phyloP scores from a whole-genome alignment of 495 filamentous ascomycete species.

The Xylaria curta region DNA sequence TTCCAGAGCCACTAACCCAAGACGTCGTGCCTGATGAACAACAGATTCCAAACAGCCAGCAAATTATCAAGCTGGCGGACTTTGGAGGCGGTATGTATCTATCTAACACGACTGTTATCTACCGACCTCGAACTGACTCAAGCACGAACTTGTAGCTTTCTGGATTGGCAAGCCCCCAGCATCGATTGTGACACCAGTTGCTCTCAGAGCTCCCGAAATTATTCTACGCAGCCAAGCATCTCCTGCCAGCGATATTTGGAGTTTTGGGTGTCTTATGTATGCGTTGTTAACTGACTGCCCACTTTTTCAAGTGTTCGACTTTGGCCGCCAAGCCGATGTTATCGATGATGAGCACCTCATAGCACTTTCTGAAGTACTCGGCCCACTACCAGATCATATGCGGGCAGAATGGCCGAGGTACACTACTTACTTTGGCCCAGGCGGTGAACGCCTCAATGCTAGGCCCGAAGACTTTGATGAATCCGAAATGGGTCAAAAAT shows the following conservation, averaged over 20 bases:
- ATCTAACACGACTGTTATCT: not conserved
- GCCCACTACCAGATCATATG: not conserved
- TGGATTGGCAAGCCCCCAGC: not conserved
- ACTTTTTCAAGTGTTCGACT: not conserved
- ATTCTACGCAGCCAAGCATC: not conserved
- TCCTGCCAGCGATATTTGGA: not conserved
- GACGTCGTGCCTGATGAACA: not conserved
- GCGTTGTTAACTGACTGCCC: not conserved
- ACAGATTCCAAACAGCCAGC: not conserved
- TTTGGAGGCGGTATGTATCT: not conserved
- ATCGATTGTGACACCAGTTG: not conserved
- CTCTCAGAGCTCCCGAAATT: not conserved
- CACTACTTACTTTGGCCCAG: not conserved
- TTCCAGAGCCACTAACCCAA: not conserved
- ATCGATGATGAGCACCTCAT: not conserved
- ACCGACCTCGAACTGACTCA: not conserved
- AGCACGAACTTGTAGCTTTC: not conserved
- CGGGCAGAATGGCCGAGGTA: not conserved
- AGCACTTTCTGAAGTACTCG: not conserved
- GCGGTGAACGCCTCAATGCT: not conserved
- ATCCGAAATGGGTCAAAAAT: not conserved
- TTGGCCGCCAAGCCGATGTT: not conserved
- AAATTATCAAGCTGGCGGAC: not conserved
- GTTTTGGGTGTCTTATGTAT: not conserved
- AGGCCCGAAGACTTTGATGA: not conserved